phyloP scores from a whole-genome alignment of 805 yeast genomes.

The Candida manassasensis region DNA sequence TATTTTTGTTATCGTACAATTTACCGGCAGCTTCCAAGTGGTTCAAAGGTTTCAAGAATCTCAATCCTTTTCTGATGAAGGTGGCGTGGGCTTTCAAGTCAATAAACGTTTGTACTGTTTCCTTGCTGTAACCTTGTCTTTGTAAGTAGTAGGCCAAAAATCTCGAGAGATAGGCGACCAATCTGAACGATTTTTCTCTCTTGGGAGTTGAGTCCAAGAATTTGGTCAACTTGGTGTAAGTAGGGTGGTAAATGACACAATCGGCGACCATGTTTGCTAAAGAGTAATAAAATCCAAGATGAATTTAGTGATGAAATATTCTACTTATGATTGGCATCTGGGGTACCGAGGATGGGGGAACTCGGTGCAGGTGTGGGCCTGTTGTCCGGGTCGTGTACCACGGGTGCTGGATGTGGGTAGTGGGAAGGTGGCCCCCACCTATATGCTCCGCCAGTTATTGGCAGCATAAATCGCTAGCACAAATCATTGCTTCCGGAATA shows the following conservation, averaged over 20 bases:
- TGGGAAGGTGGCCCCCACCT: too few relatives aligned
- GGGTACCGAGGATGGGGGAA: constrained; percentile 1
- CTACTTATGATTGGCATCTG: constrained; percentile 1
- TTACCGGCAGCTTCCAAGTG: constrained; percentile 66
- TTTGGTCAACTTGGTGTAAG: constrained; percentile 53
- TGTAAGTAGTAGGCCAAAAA: constrained; percentile 61
- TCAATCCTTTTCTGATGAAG: constrained; percentile 73
- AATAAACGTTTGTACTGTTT: constrained; percentile 45
- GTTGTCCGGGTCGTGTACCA: too few relatives aligned
- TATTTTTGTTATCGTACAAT: constrained; percentile 64
- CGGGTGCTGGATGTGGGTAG: too few relatives aligned
- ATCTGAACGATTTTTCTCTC: constrained; percentile 75
- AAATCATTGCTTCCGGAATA: too few relatives aligned
- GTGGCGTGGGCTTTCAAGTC: constrained; percentile 60
- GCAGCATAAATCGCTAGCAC: too few relatives aligned
- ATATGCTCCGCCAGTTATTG: too few relatives aligned
- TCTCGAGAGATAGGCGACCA: constrained; percentile 75
- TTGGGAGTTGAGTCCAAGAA: constrained; percentile 67
- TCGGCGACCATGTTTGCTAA: constrained; percentile 53
- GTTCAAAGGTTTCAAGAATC: constrained; percentile 76
- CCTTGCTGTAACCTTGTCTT: constrained; percentile 49
- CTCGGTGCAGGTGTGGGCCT: background rate
- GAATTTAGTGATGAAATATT: background rate
- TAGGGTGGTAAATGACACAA: constrained; percentile 69
- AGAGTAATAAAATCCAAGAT: too few relatives aligned